Conservation (phyloP, 805 yeast genomes). For the Alloascoidea africana region DNA sequence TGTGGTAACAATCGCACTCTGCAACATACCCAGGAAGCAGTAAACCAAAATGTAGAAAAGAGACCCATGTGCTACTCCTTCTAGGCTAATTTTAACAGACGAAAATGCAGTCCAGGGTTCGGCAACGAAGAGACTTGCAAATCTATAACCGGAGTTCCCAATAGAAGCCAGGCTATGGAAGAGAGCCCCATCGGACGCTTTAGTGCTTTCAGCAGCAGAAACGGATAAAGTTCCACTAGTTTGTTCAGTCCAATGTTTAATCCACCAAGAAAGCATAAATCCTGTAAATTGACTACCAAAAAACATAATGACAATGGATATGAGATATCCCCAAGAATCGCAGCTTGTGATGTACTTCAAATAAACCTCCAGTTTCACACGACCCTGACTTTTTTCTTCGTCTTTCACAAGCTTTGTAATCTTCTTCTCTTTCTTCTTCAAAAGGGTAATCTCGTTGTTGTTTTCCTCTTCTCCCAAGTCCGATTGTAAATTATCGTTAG, state of each 20-base stretch:
- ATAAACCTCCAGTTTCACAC: slow-evolving; percentile 65
- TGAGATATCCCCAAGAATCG: slow-evolving; percentile 50
- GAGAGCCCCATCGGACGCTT: too few species aligned
- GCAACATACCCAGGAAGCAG: slow-evolving; percentile 49
- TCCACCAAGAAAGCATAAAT: slow-evolving; percentile 81
- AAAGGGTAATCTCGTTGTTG: slow-evolving; percentile 18
- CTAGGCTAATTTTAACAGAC: neutral
- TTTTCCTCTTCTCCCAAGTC: slow-evolving; percentile 15
- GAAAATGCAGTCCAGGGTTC: too few species aligned
- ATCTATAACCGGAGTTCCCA: neutral
- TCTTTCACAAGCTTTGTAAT: slow-evolving; percentile 66
- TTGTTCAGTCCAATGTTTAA: slow-evolving; percentile 48
- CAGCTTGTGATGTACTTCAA: slow-evolving; percentile 47
- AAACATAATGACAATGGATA: slow-evolving; percentile 30
- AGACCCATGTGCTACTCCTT: slow-evolving; percentile 26
- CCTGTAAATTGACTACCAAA: slow-evolving; percentile 39
- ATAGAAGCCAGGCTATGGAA: neutral
- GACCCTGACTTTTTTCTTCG: slow-evolving; percentile 76
- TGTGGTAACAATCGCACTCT: slow-evolving; percentile 36
- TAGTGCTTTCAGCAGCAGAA: neutral
- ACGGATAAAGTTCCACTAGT: slow-evolving; percentile 6
- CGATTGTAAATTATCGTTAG: slow-evolving; percentile 13
- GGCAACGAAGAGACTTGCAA: neutral
- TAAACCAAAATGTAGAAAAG: slow-evolving; percentile 56
- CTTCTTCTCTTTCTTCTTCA: slow-evolving; percentile 19